Conservation (phyloP, 2,329 filamentous ascomycete species). For the Apiospora malaysiana region DNA sequence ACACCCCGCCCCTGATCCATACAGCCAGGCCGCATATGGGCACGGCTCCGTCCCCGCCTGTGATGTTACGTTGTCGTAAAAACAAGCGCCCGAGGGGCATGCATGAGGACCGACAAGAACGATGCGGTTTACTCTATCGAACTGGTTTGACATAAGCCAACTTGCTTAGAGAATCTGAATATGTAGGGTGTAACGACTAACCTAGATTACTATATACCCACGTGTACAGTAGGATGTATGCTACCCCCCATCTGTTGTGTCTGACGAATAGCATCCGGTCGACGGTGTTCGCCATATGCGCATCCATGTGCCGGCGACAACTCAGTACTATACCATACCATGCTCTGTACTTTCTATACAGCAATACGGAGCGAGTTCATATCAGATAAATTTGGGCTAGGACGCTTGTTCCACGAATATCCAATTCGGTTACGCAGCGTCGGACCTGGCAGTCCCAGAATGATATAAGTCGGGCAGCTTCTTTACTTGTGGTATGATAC, state of each 20-base stretch:
- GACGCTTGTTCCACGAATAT: not conserved
- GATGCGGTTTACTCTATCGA: not conserved
- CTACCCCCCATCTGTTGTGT: not conserved
- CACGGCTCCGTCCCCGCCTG: not conserved
- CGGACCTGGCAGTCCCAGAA: not conserved
- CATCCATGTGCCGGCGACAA: no score
- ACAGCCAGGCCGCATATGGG: not conserved
- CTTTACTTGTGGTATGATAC: not conserved
- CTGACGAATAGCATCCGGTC: not conserved
- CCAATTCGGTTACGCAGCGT: not conserved
- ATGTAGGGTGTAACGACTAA: not conserved
- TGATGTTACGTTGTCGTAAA: not conserved
- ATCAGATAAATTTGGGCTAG: not conserved
- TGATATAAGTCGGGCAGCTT: not conserved
- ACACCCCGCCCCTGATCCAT: constrained; percentile 7
- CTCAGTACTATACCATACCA: not conserved
- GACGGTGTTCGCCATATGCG: not conserved
- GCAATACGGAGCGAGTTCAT: not conserved
- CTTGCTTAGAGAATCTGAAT: no score
- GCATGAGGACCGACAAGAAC: not conserved
- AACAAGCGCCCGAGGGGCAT: not conserved
- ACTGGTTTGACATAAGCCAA: not conserved
- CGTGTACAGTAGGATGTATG: not conserved
- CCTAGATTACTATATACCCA: not conserved
- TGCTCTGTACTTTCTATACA: no score